Conservation (phyloP, 2,329 filamentous ascomycete species). For the Penicillium sp. region DNA sequence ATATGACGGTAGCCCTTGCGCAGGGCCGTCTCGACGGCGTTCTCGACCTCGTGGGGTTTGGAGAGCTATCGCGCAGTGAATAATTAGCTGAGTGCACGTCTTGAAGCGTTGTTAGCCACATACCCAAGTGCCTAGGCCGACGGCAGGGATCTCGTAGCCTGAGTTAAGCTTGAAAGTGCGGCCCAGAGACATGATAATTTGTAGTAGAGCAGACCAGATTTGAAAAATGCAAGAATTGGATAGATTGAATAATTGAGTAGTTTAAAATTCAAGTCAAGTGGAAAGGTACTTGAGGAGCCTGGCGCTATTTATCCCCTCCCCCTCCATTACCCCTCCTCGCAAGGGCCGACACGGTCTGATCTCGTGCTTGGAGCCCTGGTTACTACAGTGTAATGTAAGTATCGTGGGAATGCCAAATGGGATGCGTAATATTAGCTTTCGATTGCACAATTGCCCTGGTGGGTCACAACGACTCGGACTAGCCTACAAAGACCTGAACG, state of each 20-base stretch:
- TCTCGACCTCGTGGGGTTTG: conserved; percentile 50
- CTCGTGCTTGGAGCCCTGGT: conserved; percentile 3
- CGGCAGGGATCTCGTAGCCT: conserved; percentile 46
- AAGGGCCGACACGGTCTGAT: conserved; percentile 11
- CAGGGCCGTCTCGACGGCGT: conserved; percentile 53
- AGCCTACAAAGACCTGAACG: conserved; percentile 63
- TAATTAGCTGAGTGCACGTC: too few relatives aligned
- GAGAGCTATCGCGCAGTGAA: conserved; percentile 28
- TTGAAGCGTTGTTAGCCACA: too few relatives aligned
- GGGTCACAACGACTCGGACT: not conserved
- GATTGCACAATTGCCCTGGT: conserved; percentile 17
- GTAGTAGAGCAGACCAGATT: too few relatives aligned
- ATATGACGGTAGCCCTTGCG: conserved; percentile 41
- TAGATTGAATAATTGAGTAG: too few relatives aligned
- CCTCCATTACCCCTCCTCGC: conserved; percentile 2
- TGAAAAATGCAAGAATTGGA: too few relatives aligned
- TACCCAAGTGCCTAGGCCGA: conserved; percentile 51
- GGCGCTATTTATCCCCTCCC: conserved; percentile 13
- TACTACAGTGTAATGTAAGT: not conserved
- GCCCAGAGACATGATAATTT: conserved; percentile 36
- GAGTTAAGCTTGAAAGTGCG: conserved; percentile 48
- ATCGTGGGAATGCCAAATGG: not conserved
- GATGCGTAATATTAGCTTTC: conserved; percentile 17
- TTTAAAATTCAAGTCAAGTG: too few relatives aligned
- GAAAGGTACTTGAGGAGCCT: not conserved